Base-by-base conservation (phyloP, 2,329 filamentous ascomycete genomes). In the Blastomyces emzantsi region DNA sequence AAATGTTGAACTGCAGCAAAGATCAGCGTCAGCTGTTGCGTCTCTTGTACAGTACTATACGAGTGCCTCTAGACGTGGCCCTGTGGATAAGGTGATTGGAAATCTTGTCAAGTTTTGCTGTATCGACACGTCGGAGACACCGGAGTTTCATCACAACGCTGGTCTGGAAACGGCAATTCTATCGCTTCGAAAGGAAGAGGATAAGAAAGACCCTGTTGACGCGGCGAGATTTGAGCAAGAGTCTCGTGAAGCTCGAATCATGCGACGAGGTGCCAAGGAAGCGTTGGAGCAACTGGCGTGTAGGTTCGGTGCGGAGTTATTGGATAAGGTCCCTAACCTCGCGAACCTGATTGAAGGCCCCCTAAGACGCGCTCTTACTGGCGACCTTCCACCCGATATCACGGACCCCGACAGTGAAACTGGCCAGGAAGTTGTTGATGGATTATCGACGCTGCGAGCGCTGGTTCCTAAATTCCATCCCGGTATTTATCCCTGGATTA, bases 51-150 rank as follows among this genome's bases (percentile, higher is more conserved):
- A 90, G 68, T 82, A 94, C 28, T 94, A 97, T 70, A 92, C 91
- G 3, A 84, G 86, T 52, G 86, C 86, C 63, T 89, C 90, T 49
- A 89, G 93, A 66, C 85, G 87, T 63, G 91, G 88, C 19, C 91
- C 95, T 15, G 92, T 94, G 19, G 92, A 97, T 74, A 99, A 99
- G 78, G 90, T 99, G 17, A 92, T 97, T 36, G 87, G 90, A 57
- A 99, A 99, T 72, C 77, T 99, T 61, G 90, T 96, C 78, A 97
- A 97, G 73, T 99, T 97, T 76, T 96, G 92, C 67, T 99, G 94
- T 72, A 91, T 97, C 71, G 94, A 99, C 73, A 96, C 95, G 1
- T 93, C 94, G 0, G 95, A 99, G 75, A 99, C 95, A 0, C 94
- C 94, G 0, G 94, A 97, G 71, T 97, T 97, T 73, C 86, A 88